phyloP scores from a whole-genome alignment of 1,139 yeast species.

The Kodamaea ohmeri region DNA sequence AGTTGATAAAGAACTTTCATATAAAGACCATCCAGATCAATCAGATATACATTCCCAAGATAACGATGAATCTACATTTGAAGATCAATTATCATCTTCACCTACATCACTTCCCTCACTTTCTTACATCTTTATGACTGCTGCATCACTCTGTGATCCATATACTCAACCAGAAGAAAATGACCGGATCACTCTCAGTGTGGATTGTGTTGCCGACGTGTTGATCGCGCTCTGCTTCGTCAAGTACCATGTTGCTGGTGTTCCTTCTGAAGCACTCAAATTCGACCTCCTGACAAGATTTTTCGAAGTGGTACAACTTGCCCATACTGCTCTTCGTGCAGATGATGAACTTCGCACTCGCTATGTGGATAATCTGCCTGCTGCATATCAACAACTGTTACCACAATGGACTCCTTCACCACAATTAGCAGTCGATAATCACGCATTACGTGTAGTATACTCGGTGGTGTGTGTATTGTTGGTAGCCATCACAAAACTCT shows the following conservation, averaged over 20 bases:
- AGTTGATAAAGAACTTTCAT: no score
- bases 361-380: conserved; percentile 43
- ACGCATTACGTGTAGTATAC: conserved; percentile 45
- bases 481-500: conserved; percentile 52
- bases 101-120: conserved; percentile 1
- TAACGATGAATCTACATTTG: no score
- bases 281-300: conserved; percentile 37
- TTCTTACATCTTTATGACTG: conserved; percentile 26
- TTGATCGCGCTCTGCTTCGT: conserved; percentile 42
- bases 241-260: conserved; percentile 10
- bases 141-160: conserved; percentile 58
- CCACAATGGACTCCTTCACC: conserved; percentile 53
- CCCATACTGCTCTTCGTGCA: conserved; percentile 42
- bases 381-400: conserved; percentile 41
- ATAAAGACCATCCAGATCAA: no score
- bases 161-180: conserved; percentile 65
- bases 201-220: conserved; percentile 52
- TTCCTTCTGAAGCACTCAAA: conserved; percentile 28
- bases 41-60: no score
- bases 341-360: conserved; percentile 47
- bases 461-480: conserved; percentile 51
- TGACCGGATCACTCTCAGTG: conserved; percentile 50
- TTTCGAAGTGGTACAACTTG: conserved; percentile 42
- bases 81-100: background rate
- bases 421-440: conserved; percentile 27